Percentiles rank a stretch among this genome's conserved stretches.
These are phyloP conservation scores for Nannochloropsis oceanica DNA, from an alignment of 108 stramenopile genomes.

Conservation along the genomic window DNA sequence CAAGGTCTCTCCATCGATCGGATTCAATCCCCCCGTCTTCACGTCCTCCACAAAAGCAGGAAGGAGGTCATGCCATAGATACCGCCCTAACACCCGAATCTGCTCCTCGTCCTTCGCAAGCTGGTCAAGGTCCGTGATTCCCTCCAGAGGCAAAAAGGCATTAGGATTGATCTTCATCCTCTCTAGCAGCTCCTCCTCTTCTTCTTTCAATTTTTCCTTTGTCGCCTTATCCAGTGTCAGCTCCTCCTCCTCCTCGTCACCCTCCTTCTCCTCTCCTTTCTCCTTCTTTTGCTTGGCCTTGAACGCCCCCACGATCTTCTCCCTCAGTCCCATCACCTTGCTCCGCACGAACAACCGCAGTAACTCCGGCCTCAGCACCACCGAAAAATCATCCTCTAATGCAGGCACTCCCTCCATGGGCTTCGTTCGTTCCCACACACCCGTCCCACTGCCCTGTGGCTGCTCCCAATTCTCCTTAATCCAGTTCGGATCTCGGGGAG, in stretches of 20 bases:
- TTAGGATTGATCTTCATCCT: conserved; percentile 66
- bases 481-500: conserved; percentile 91
- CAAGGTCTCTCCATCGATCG: conserved; percentile 56
- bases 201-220: conserved; percentile 40
- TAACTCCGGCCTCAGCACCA: conserved; percentile 65
- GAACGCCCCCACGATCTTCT: neutral
- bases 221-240: conserved; percentile 13
- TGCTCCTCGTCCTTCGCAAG: conserved; percentile 63
- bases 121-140: conserved; percentile 18
- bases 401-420: neutral
- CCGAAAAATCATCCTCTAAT: conserved; percentile 29
- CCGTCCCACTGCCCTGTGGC: neutral
- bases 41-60: conserved; percentile 55
- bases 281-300: neutral
- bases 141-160: conserved; percentile 59
- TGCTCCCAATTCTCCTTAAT: conserved; percentile 23
- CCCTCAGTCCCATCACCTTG: conserved; percentile 39
- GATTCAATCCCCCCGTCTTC: conserved; percentile 1
- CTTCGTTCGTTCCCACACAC: neutral
- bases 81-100: conserved; percentile 51
- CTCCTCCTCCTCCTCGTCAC: conserved; percentile 12
- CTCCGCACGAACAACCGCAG: conserved; percentile 48
- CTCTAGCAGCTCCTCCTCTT: conserved; percentile 52
- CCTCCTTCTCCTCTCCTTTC: conserved; percentile 17
- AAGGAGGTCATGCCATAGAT: conserved; percentile 65